These are phyloP conservation scores for Globisporangium cederbergense DNA, from an alignment of 352 stramenopile genomes.

Conservation along the genomic window DNA sequence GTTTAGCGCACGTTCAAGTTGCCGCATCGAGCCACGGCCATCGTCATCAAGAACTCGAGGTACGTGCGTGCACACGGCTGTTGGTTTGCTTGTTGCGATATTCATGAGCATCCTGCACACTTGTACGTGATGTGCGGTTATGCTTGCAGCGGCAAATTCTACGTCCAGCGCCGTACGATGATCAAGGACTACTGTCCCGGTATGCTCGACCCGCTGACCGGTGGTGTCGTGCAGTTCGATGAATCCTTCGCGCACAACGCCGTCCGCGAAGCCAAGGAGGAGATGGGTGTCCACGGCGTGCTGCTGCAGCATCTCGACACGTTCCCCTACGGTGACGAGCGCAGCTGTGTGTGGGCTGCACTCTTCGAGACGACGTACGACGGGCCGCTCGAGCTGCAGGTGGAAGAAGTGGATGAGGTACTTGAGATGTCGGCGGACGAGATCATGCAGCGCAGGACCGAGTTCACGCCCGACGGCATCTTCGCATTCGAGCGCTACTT, in stretches of 20 bases:
- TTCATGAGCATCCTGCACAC: too few relatives aligned
- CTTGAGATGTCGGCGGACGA: slow-evolving; percentile 69
- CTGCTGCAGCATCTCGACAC: slow-evolving; percentile 44
- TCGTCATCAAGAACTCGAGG: slow-evolving; percentile 81
- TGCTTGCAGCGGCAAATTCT: slow-evolving; percentile 57
- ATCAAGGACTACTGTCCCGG: slow-evolving; percentile 89
- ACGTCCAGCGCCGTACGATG: slow-evolving; percentile 82
- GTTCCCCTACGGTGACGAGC: slow-evolving; percentile 68
- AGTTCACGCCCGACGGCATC: slow-evolving; percentile 84
- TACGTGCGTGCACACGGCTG: slow-evolving; percentile 13
- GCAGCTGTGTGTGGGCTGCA: slow-evolving; percentile 66
- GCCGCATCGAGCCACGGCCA: slow-evolving; percentile 82
- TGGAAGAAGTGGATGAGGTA: slow-evolving; percentile 79
- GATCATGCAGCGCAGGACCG: slow-evolving; percentile 47
- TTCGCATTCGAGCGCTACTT: slow-evolving; percentile 77
- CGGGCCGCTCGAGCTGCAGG: slow-evolving; percentile 53
- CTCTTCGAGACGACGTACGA: slow-evolving; percentile 81
- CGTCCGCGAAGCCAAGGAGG: slow-evolving; percentile 69
- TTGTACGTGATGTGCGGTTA: too few relatives aligned
- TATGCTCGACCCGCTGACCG: slow-evolving; percentile 78
- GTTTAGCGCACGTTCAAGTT: slow-evolving; percentile 80
- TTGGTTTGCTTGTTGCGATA: too few relatives aligned
- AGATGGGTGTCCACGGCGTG: slow-evolving; percentile 77
- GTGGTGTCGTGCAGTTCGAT: slow-evolving; percentile 75
- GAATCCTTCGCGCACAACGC: slow-evolving; percentile 72